Evolutionary conservation across 1,284 basidiomycete genomes (phyloP).

Genomic region (Marasmius sp.): DNA sequence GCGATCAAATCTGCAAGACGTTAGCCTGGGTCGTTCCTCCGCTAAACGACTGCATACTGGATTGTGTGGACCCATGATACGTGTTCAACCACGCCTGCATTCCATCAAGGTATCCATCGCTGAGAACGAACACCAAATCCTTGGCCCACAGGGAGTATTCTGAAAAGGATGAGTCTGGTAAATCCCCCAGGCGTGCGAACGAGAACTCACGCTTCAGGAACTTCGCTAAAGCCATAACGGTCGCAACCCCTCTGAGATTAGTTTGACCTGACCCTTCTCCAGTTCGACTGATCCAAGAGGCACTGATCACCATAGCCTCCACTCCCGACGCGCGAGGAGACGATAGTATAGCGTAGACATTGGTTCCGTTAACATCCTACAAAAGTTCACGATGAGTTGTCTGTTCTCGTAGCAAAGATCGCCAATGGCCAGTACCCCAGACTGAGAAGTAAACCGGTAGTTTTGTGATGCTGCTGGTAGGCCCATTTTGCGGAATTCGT

Average conservation of each 20-base stretch:
- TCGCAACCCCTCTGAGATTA: constrained; percentile 88
- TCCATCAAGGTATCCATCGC: constrained; percentile 88
- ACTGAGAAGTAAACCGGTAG: constrained; percentile 57
- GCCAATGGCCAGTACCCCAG: background rate
- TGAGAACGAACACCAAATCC: constrained; percentile 89
- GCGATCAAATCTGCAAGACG: constrained; percentile 57
- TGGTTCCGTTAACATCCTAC: constrained; percentile 55
- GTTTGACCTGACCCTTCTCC: constrained; percentile 55
- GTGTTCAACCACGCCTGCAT: constrained; percentile 89
- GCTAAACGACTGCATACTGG: constrained; percentile 47
- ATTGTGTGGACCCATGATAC: constrained; percentile 74
- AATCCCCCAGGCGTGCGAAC: background rate
- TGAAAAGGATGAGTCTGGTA: constrained; percentile 28
- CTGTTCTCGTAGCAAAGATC: background rate
- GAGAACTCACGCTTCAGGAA: constrained; percentile 74
- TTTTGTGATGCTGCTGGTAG: constrained; percentile 66
- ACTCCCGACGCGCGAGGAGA: constrained; percentile 87
- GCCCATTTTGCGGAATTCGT: constrained; percentile 70
- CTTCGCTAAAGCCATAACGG: constrained; percentile 77
- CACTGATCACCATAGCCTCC: constrained; percentile 88
- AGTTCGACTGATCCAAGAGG: constrained; percentile 79
- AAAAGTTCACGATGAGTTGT: background rate
- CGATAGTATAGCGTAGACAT: constrained; percentile 80
- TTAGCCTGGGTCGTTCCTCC: background rate
- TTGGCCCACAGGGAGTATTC: constrained; percentile 93